These are phyloP conservation scores for Echites panduratus DNA, from an alignment of 257 asterid species.

Conservation along the genomic window DNA sequence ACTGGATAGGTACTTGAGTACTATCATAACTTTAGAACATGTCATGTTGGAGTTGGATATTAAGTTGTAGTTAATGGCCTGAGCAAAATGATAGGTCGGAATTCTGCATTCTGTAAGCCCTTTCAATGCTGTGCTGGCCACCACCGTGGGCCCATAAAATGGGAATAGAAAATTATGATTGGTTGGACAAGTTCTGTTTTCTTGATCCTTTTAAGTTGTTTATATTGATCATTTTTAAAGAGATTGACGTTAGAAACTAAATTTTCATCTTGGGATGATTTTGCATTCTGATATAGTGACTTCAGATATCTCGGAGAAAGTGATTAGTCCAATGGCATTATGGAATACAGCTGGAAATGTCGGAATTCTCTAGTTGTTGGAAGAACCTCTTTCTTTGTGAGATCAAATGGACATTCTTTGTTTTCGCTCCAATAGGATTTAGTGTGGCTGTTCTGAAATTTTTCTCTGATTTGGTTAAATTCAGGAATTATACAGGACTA, in stretches of 20 bases:
- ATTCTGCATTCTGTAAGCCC: background rate
- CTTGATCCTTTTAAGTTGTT: background rate
- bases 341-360: background rate
- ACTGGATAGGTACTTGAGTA: background rate
- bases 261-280: background rate
- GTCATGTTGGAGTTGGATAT: background rate
- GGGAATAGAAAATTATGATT: background rate
- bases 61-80: background rate
- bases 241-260: background rate
- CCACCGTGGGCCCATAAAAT: background rate
- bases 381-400: background rate
- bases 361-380: background rate
- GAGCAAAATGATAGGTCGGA: background rate
- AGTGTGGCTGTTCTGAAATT: background rate
- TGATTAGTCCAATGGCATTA: background rate
- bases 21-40: background rate
- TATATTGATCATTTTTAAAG: background rate
- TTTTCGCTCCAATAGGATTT: background rate
- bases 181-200: background rate
- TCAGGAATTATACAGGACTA: background rate
- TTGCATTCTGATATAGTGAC: background rate
- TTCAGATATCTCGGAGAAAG: background rate
- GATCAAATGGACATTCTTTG: background rate
- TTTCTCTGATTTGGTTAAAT: background rate
- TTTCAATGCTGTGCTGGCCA: background rate